A percentile compares a stretch with the other conserved stretches of the same genome.
Evolutionary conservation across 2,329 filamentous ascomycete genomes (phyloP).

Genomic region (Metarhizium rileyi): DNA sequence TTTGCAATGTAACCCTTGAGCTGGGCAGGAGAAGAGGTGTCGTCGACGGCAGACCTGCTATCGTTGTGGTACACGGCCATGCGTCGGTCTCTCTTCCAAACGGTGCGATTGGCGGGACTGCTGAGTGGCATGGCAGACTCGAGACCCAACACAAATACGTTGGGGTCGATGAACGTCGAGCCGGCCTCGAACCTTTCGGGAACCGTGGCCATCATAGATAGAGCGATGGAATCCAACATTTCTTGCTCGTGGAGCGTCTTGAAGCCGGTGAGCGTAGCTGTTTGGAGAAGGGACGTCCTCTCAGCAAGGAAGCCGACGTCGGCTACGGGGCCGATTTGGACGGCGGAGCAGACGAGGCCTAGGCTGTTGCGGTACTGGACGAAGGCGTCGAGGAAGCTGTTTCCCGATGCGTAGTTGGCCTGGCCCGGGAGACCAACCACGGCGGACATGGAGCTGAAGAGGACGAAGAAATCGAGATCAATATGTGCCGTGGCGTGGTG

Average conservation of each 20-base stretch:
- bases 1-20: background rate
- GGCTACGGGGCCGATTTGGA: background rate
- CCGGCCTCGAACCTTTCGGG: background rate
- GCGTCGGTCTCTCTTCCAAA: slow-evolving; percentile 14
- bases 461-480: slow-evolving; percentile 26
- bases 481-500: slow-evolving; percentile 12
- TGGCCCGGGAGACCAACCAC: slow-evolving; percentile 24
- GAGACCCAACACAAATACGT: slow-evolving; percentile 12
- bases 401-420: slow-evolving; percentile 30
- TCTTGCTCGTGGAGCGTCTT: background rate
- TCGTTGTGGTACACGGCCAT: slow-evolving; percentile 13
- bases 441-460: slow-evolving; percentile 22
- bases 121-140: slow-evolving; percentile 8
- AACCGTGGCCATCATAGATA: background rate
- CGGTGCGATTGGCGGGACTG: slow-evolving; percentile 7
- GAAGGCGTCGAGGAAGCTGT: slow-evolving; percentile 30
- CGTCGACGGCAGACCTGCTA: background rate
- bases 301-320: background rate
- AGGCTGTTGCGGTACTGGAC: slow-evolving; percentile 21
- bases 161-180: background rate
- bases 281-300: background rate
- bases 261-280: background rate
- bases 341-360: background rate
- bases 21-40: background rate
- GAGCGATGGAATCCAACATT: background rate